Evolutionary conservation across 140 eudicot species (phyloP), one percentile per base, ranked within the genome.

Genomic region (Ambrosia hybrid): DNA sequence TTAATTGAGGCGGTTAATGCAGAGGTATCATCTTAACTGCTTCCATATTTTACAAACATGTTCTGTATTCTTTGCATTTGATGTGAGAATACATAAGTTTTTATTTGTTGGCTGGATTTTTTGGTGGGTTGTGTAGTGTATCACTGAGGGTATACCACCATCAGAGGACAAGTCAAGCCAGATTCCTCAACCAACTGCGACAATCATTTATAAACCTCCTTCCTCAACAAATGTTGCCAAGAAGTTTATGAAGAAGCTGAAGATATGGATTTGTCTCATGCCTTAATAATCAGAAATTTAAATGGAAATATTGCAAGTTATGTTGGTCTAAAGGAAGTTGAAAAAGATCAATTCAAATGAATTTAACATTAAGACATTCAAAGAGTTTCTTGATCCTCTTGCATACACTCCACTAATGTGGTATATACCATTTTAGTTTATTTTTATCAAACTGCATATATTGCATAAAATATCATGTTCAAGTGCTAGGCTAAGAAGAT

Each of bases 171-270:
- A 81, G 56, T 62, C 80, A 52, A 77, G 64, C 64, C 74, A 79
- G 73, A 84, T 94, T 79, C 91, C 92, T 10, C 84, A 60, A 61
- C 58, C 80, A 37, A 88, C 88, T 66, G 79, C 91, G 61, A 80
- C 82, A 9, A 76, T 82, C 21, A 55, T 74, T 8, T 94, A 94
- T 67, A 70, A 70, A 46, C 90, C 97, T 72, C 98, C 96, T 21
- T 78, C 83, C 46, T 16, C 85, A 9, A 67, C 70, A 14, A 68
- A 86, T 56, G 83, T 88, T 57, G 70, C 91, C 17, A 92, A 76
- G 90, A 88, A 82, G 86, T 77, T 13, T 88, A 92, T 58, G 98
- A 89, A 56, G 96, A 85, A 75, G 65, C 83, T 63, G 91, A 87
- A 17, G 96, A 89, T 66, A 51, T 86, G 16, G 84, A 81, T 76